Evolutionary conservation across 1,284 basidiomycete genomes (phyloP).

Genomic region (Porogramme epimiltina): DNA sequence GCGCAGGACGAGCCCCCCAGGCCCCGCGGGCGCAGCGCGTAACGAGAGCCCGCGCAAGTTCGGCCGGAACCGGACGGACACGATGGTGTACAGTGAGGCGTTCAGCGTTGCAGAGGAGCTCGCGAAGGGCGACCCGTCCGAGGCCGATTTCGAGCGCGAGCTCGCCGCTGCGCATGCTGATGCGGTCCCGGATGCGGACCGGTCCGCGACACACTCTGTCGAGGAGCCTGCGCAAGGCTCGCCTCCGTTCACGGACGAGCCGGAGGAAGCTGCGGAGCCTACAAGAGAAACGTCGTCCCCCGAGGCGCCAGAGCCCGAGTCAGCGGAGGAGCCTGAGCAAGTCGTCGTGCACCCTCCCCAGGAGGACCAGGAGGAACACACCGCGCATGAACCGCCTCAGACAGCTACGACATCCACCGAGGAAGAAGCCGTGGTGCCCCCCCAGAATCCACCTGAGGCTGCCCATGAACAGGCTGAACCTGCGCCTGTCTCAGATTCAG

Average conservation of each 20-base stretch:
- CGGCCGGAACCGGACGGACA: constrained; percentile 70
- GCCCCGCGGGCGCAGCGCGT: constrained; percentile 26
- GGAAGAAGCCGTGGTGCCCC: too few species aligned
- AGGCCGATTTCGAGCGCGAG: constrained; percentile 24
- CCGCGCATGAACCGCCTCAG: too few species aligned
- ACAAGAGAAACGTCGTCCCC: neutral
- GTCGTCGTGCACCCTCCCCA: too few species aligned
- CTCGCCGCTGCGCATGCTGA: constrained; percentile 17
- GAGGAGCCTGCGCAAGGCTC: neutral
- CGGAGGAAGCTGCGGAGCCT: neutral
- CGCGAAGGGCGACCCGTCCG: constrained; percentile 31
- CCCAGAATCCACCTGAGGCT: neutral
- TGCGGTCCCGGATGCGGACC: constrained; percentile 3
- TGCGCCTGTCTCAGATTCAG: too few species aligned
- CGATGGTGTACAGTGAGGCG: constrained; percentile 72
- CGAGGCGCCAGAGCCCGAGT: neutral
- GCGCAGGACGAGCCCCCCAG: constrained; percentile 30
- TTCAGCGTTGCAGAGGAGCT: constrained; percentile 44
- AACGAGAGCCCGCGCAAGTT: constrained; percentile 53
- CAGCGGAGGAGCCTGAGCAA: too few species aligned
- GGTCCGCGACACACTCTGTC: neutral
- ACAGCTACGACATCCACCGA: too few species aligned
- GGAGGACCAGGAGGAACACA: too few species aligned
- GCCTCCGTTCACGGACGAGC: neutral
- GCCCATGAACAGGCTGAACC: neutral